Conservation (phyloP, 179 eudicot genomes). For the Vitellaria paradoxa region DNA sequence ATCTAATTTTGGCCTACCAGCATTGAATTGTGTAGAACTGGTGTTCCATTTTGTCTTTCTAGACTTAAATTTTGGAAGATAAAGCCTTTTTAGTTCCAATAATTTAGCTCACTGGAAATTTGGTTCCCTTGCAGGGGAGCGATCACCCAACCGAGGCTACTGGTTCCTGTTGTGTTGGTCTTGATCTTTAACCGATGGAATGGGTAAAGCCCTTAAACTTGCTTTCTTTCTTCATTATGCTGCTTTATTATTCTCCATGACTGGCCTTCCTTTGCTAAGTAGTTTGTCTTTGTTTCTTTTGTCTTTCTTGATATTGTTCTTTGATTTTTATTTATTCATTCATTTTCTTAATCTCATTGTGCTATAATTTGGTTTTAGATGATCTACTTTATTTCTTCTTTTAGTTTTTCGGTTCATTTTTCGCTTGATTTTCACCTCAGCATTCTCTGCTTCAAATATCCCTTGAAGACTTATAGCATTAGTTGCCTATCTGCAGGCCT, state of each 20-base stretch:
- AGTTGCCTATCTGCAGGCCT: neutral
- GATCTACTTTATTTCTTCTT: neutral
- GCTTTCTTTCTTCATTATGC: slow-evolving; percentile 3
- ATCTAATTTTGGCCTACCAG: neutral
- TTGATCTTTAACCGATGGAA: slow-evolving; percentile 96
- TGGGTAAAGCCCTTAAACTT: slow-evolving; percentile 42
- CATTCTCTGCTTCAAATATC: neutral
- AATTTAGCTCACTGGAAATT: slow-evolving; percentile 6
- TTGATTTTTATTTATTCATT: neutral
- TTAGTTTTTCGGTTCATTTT: neutral
- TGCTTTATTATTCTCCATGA: neutral
- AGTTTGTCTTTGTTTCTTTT: neutral
- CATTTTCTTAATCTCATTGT: neutral
- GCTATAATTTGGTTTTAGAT: neutral
- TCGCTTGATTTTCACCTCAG: neutral
- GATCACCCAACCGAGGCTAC: slow-evolving; percentile 79
- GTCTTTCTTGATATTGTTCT: neutral
- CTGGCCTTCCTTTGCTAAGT: neutral
- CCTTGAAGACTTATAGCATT: neutral
- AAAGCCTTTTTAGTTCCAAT: neutral
- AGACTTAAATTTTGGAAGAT: neutral
- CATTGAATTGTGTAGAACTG: neutral
- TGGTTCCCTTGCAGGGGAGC: slow-evolving; percentile 72
- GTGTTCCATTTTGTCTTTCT: neutral
- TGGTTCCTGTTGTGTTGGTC: slow-evolving; percentile 93